These are phyloP conservation scores for Porcisia deanei DNA, from an alignment of 208 protist genomes.

Conservation along the genomic window DNA sequence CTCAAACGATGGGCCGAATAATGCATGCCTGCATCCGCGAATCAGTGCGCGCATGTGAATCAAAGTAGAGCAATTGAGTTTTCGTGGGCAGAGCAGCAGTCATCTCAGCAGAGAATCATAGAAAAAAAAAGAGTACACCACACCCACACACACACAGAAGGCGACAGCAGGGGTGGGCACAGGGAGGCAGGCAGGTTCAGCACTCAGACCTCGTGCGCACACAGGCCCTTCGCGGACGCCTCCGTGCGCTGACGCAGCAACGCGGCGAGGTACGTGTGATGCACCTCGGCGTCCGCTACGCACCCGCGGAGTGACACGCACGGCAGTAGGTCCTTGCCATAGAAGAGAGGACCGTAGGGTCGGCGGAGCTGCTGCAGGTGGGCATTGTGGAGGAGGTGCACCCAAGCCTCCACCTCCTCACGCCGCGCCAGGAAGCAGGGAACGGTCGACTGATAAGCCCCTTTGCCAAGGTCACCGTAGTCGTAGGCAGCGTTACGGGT, in stretches of 20 bases:
- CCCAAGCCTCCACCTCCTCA: slow-evolving; percentile 8
- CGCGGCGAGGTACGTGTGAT: slow-evolving; percentile 12
- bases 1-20: no score
- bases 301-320: not conserved
- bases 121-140: not conserved
- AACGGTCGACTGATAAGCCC: not conserved
- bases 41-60: not conserved
- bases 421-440: not conserved
- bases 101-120: not conserved
- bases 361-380: slow-evolving; percentile 13
- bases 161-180: not conserved
- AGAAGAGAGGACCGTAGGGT: slow-evolving; percentile 24
- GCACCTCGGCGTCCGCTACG: slow-evolving; percentile 11
- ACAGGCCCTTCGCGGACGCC: not conserved
- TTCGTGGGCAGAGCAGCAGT: not conserved
- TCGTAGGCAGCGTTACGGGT: not conserved
- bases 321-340: not conserved
- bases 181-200: not conserved
- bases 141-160: not conserved
- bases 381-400: slow-evolving; percentile 5
- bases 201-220: not conserved
- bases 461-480: not conserved
- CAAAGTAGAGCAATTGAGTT: not conserved
- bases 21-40: not conserved
- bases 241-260: slow-evolving; percentile 1